Base-by-base conservation (phyloP, 495 filamentous ascomycete genomes). In the Tuber umbilicatum region DNA sequence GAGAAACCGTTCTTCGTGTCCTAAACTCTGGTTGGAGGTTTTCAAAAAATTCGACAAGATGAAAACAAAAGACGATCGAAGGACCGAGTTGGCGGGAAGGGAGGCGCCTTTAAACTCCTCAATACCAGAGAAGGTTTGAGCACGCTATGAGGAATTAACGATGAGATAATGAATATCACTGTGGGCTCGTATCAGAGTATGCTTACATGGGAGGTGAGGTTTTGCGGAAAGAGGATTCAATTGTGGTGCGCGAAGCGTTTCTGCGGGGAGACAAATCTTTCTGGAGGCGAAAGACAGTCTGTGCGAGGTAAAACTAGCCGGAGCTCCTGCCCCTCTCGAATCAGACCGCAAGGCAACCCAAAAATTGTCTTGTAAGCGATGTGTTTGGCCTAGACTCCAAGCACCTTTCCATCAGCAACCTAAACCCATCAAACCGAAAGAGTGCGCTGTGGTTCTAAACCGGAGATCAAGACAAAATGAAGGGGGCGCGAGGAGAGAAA, bases 341-440 rank as follows among this genome's bases (percentile, higher is more conserved):
- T 72, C 70, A 79, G 77, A 70, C 31, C 69, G 55, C 69, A 73
- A 71, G 68, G 55, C 77, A 74, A 74, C 73, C 77, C 72, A 70
- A 71, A 73, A 71, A 78, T 21, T 72, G 64, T 79, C 67, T 78
- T 79, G 78, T 76, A 79, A 68, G 72, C 55, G 70, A 78, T 78
- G 77, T 78, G 72, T 75, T 74, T 79, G 76, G 70, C 77, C 77
- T 79, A 72, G 55, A 75, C 37, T n/a, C 43, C 60, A 39, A 43
- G 77, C 75, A 78, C 43, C 75, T 50, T 78, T 76, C 76, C 77
- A 79, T 79, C 50, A 79, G 76, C 75, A 78, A 68, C 77, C 78
- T 64, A 35, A 64, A 64, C 55, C 55, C 55, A 17, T 64, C 55
- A 64, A 64, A 35, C 31, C 27, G 55, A 64, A 55, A 55, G 31